Evolutionary conservation across 1,284 basidiomycete genomes (phyloP), one percentile per base, ranked within the genome.

Genomic region (Pascua guehoae): DNA sequence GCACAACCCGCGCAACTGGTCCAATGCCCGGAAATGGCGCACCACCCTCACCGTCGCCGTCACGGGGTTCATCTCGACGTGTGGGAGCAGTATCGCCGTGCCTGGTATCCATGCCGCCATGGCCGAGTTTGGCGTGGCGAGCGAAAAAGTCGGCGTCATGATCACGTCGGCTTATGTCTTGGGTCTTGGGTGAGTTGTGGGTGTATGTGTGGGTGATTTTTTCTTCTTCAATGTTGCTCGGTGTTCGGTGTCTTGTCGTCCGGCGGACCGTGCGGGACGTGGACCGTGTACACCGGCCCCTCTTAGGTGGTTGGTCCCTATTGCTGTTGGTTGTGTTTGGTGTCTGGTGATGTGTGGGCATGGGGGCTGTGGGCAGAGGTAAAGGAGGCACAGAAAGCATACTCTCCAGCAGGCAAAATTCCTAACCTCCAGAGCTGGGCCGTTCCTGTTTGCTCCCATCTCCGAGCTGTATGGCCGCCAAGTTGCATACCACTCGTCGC

Each of bases 391-490:
- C 17, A 7, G 7, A 32, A 32, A 32, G 24, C 7, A 32, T 3
- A 32, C 24, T 32, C 24, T 32, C 24, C 7, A 32, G 24, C 24
- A 32, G 24, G 24, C 24, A 32, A 7, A 4, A 3, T 32, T 32
- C n/a, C 64, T 68, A 4, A 60, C 67, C 37, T 9, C 1, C 49
- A 72, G 72, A 11, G 54, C 60, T 9, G 79, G 79, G 0, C 79
- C 79, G 1, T 81, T 81, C 63, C 41, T 80, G 10, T 77, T 80
- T 49, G 77, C 79, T 0, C 79, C 79, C 0, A 72, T 79, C 11
- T 71, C 70, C 5, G 79, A 81, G 66, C 71, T 80, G 15, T 78
- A 75, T 39, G 79, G 79, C 5, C 60, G 79, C 0, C 77, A 78
- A 54, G 62, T 69, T 0, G 77, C 79, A 0, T 81, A 80, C 56